Percentiles rank a stretch among this genome's conserved stretches.
These are phyloP conservation scores for Paraleonurus japonicus DNA, from an alignment of 257 asterid genomes.

Conservation along the genomic window DNA sequence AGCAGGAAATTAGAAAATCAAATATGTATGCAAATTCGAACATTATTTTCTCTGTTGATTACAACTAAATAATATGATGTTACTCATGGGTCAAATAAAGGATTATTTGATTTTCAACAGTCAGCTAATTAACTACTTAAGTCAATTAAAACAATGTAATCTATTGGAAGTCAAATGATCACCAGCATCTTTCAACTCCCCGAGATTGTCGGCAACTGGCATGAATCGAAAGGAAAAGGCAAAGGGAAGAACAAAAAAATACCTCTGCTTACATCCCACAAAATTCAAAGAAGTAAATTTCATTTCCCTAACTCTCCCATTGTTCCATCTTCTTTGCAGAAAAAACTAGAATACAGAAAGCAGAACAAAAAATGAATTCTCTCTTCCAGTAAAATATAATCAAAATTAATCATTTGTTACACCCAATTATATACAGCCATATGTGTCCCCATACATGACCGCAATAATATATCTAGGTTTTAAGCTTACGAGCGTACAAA, in stretches of 20 bases:
- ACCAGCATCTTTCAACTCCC: background rate
- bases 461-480: background rate
- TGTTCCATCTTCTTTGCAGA: slow-evolving; percentile 37
- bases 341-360: slow-evolving; percentile 26
- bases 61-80: background rate
- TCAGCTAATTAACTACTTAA: background rate
- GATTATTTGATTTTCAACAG: background rate
- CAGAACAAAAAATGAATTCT: background rate
- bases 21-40: background rate
- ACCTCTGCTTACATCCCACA: slow-evolving; percentile 52
- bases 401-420: background rate
- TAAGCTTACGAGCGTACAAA: background rate
- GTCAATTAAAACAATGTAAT: background rate
- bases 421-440: background rate
- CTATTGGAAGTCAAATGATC: background rate
- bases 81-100: background rate
- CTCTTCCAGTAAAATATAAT: slow-evolving; percentile 4
- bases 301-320: slow-evolving; percentile 31
- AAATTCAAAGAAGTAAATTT: slow-evolving; percentile 33
- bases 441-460: background rate
- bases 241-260: background rate
- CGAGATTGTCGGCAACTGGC: background rate
- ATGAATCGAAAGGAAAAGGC: background rate
- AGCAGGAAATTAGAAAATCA: background rate
- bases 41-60: slow-evolving; percentile 16